A percentile compares a stretch with the other conserved stretches of the same genome.
Evolutionary conservation across 1,139 yeast species (phyloP).

Genomic region (Pichia sp.): DNA sequence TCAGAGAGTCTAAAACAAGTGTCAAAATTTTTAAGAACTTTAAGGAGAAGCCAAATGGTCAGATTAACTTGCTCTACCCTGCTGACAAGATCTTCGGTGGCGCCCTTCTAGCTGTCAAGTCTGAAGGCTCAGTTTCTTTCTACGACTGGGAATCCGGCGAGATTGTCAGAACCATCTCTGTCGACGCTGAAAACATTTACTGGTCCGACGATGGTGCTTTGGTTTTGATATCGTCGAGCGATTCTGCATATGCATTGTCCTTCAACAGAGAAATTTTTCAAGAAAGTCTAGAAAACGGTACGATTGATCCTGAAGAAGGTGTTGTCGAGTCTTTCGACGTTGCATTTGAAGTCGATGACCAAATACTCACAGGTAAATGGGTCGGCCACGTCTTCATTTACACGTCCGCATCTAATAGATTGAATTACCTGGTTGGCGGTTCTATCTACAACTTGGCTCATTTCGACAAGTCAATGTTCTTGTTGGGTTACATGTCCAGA

Average conservation of each 20-base stretch:
- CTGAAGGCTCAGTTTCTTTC: constrained; percentile 77
- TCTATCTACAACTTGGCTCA: constrained; percentile 89
- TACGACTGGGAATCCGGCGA: constrained; percentile 91
- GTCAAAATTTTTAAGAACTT: constrained; percentile 79
- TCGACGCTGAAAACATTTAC: constrained; percentile 72
- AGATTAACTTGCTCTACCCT: constrained; percentile 64
- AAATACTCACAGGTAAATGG: constrained; percentile 86
- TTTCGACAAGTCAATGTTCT: constrained; percentile 81
- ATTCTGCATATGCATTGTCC: constrained; percentile 74
- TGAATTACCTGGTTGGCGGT: constrained; percentile 93
- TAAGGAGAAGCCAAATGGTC: constrained; percentile 63
- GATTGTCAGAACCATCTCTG: constrained; percentile 79
- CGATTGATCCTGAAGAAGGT: constrained; percentile 77
- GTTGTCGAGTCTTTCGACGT: constrained; percentile 84
- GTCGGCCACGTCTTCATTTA: constrained; percentile 95
- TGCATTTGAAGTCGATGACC: constrained; percentile 74
- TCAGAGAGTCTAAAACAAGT: constrained; percentile 63
- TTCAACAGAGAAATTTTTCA: constrained; percentile 66
- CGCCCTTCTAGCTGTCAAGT: constrained; percentile 74
- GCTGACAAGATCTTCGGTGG: constrained; percentile 87
- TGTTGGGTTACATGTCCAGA: constrained; percentile 84
- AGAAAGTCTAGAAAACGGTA: constrained; percentile 56
- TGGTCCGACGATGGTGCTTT: constrained; percentile 96
- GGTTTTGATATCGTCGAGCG: constrained; percentile 63
- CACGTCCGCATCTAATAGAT: constrained; percentile 79